phyloP scores from a whole-genome alignment of 2,329 filamentous ascomycete genomes.

The Helotiales sp. region DNA sequence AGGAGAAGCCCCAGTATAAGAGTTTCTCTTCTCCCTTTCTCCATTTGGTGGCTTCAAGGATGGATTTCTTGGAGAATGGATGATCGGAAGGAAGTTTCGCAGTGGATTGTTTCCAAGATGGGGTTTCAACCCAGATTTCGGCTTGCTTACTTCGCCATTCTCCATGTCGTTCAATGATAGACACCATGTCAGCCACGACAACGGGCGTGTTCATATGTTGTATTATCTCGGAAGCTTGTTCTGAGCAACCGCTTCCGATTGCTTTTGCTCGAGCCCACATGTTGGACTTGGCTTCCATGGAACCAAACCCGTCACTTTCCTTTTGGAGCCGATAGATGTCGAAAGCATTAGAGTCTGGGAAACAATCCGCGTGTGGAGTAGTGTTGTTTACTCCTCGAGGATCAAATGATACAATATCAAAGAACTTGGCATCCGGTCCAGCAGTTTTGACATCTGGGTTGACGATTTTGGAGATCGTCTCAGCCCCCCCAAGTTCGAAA shows the following conservation, averaged over 20 bases:
- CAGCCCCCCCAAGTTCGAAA: constrained; percentile 27
- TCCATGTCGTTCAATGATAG: constrained; percentile 8
- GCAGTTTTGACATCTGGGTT: constrained; percentile 18
- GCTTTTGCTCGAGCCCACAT: constrained; percentile 6
- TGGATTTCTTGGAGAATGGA: constrained; percentile 6
- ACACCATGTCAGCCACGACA: constrained; percentile 5
- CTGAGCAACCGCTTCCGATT: neutral
- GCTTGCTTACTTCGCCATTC: constrained; percentile 7
- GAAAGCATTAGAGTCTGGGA: constrained; percentile 27
- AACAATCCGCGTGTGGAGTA: constrained; percentile 35
- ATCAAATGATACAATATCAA: constrained; percentile 43
- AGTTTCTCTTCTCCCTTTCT: constrained; percentile 34
- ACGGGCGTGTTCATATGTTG: constrained; percentile 7
- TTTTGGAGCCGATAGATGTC: neutral
- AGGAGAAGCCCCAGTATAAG: constrained; percentile 50
- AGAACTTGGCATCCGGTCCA: constrained; percentile 24
- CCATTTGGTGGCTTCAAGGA: constrained; percentile 10
- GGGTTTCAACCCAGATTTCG: neutral
- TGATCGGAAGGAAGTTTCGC: neutral
- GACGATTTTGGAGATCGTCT: constrained; percentile 31
- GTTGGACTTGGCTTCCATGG: neutral
- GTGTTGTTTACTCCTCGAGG: constrained; percentile 41
- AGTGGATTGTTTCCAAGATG: neutral
- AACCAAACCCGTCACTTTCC: neutral
- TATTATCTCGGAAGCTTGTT: neutral